Conservation (phyloP, 495 filamentous ascomycete genomes). For the Poronia punctata region DNA sequence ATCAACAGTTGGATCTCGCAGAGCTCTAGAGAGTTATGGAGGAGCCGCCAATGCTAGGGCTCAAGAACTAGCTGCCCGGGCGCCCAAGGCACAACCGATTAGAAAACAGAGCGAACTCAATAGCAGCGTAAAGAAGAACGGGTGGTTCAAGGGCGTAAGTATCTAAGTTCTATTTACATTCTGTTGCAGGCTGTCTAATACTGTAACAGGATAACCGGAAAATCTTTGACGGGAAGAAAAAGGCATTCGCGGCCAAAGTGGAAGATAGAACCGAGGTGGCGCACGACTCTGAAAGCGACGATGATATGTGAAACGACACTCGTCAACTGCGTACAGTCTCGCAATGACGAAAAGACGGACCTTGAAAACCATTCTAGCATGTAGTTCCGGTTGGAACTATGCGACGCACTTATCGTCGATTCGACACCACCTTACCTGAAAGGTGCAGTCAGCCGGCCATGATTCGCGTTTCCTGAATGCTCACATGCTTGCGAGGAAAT, state of each 20-base stretch:
- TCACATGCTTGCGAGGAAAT: no score
- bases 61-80: no score
- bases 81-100: no score
- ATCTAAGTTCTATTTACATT: not conserved
- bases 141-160: slow-evolving; percentile 12
- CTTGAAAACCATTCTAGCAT: no score
- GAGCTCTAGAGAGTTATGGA: no score
- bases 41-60: no score
- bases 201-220: slow-evolving; percentile 5
- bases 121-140: not conserved
- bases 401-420: no score
- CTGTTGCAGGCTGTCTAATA: slow-evolving; percentile 1
- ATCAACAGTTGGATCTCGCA: no score
- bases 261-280: slow-evolving; percentile 1
- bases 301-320: slow-evolving; percentile 7
- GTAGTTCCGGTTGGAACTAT: not conserved
- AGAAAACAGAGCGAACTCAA: not conserved
- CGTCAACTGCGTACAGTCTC: not conserved
- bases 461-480: no score
- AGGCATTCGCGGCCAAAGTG: not conserved
- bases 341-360: no score
- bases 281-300: slow-evolving; percentile 8
- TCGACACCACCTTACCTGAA: no score
- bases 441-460: no score
- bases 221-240: not conserved